A percentile compares a stretch with the other conserved stretches of the same genome.
These are phyloP conservation scores for Teunomyces funiuensis DNA, from an alignment of 805 yeast genomes.

Conservation along the genomic window DNA sequence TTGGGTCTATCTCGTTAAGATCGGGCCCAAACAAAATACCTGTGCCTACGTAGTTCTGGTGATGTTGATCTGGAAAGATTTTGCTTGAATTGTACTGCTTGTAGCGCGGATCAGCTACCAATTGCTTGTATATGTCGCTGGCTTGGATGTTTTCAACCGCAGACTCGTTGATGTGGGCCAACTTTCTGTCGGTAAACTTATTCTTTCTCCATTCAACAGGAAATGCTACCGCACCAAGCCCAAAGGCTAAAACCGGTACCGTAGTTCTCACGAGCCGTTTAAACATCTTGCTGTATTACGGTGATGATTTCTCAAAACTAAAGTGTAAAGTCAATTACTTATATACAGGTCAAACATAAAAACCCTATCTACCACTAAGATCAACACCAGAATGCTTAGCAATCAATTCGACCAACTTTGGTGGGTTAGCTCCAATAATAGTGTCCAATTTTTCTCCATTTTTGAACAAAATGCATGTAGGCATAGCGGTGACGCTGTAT, in stretches of 20 bases:
- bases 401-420: conserved; percentile 28
- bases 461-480: conserved; percentile 65
- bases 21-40: conserved; percentile 71
- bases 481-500: conserved; percentile 71
- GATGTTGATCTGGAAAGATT: conserved; percentile 17
- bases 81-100: conserved; percentile 15
- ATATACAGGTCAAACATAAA: not conserved
- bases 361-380: conserved; percentile 4
- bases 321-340: not conserved
- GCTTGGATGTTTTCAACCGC: conserved; percentile 19
- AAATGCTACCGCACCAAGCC: conserved; percentile 26
- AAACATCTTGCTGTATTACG: no score
- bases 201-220: conserved; percentile 28
- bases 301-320: no score
- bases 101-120: conserved; percentile 15
- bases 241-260: conserved; percentile 32
- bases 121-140: conserved; percentile 18
- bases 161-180: conserved; percentile 19
- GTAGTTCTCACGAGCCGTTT: conserved; percentile 25
- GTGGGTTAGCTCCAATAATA: conserved; percentile 65
- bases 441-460: conserved; percentile 57
- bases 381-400: conserved; percentile 20
- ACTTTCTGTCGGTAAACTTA: conserved; percentile 9
- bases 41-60: conserved; percentile 55
- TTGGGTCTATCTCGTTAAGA: conserved; percentile 73